Evolutionary conservation across 2,329 filamentous ascomycete species (phyloP).

Genomic region (Chlorencoelia australis): DNA sequence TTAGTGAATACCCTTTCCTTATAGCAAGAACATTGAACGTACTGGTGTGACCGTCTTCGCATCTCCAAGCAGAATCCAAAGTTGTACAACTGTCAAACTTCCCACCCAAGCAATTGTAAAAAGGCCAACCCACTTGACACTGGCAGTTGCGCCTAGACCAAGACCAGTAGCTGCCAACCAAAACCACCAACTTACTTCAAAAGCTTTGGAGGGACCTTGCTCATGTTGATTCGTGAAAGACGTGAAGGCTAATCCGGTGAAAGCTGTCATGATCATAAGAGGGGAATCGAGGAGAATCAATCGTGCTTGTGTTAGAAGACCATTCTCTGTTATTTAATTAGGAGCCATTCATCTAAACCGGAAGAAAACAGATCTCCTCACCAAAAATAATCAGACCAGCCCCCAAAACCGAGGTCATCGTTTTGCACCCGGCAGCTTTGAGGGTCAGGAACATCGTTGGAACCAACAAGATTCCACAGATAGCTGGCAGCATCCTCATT

Average conservation of each 20-base stretch:
- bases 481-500: conserved; percentile 87
- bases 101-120: conserved; percentile 99
- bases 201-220: conserved; percentile 78
- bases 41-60: conserved; percentile 72
- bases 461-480: conserved; percentile 79
- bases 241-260: conserved; percentile 81
- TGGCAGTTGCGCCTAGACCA: conserved; percentile 78
- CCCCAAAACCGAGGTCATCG: conserved; percentile 73
- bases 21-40: conserved; percentile 29
- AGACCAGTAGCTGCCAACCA: conserved; percentile 85
- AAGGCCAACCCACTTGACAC: conserved; percentile 97
- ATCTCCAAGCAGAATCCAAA: conserved; percentile 93
- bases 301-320: conserved; percentile 86
- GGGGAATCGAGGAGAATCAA: conserved; percentile 94
- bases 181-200: conserved; percentile 92
- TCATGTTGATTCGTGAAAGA: conserved; percentile 97
- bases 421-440: conserved; percentile 82
- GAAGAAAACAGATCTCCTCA: conserved; percentile 34
- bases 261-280: conserved; percentile 82
- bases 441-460: conserved; percentile 92
- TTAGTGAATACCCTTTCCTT: conserved; percentile 17
- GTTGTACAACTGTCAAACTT: conserved; percentile 76
- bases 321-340: conserved; percentile 62
- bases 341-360: neutral
- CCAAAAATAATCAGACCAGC: conserved; percentile 84